Evolutionary conservation across 1,139 yeast species (phyloP), one percentile per base, ranked within the genome.

Genomic region (Pichia sp.): DNA sequence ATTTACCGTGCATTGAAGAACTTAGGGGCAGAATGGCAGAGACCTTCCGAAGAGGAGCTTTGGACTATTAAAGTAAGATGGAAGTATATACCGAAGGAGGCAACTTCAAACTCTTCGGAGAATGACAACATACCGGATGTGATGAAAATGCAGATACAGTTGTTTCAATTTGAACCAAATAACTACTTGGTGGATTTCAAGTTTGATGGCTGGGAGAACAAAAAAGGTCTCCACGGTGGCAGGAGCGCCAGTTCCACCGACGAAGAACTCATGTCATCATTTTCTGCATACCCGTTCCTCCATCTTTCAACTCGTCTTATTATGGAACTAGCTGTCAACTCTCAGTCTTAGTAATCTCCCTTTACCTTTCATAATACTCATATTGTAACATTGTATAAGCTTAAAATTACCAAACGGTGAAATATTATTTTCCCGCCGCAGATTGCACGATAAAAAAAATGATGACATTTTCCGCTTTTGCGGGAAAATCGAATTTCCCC

Each of bases 1-100:
- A 90, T 92, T 37, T 92, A 94, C 65, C 74, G 97, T 39, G 98
- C 98, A 0, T 72, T 92, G 58, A 85, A 85, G 65, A 87, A 86
- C 58, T 70, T 94, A 45, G 97, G 97, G 3, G 97, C 98, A 1
- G 97, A 92, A 63, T 92, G 98, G 98, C 88, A 95, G 11, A 81
- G 81, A 57, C 96, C 96, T 9, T 79, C 90, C 0, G 95, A 85
- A 57, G 92, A 85, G 57, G 98, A 92, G 58, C 71, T 94, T 45
- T 92, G 98, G 97, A 90, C 97, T 1, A 92, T 92, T 46, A 76
- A 88, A 55, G 97, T 90, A n/a, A 77, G 97, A 56, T 92, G 97
- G 97, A 82, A 76, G 63, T 88, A 87, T 56, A 77, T 76, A 16
- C 77, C 82, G 29, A 47, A 39, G n/a, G 53, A 44, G 27, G 23